Conservation (phyloP, 2,329 filamentous ascomycete species). For the Xylariaceae sp. region DNA sequence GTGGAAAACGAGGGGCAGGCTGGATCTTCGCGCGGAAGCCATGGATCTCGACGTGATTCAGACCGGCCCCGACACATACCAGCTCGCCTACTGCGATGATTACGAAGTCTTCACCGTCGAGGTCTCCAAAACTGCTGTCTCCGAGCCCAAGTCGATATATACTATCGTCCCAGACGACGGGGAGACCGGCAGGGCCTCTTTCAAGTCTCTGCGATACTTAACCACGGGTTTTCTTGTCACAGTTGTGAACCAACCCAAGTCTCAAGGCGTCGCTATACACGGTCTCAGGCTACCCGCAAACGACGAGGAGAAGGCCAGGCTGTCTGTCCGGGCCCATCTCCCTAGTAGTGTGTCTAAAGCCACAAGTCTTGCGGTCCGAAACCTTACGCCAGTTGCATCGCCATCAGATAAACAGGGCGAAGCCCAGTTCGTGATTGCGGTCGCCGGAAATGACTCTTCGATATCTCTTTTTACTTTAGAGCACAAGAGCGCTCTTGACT, state of each 20-base stretch:
- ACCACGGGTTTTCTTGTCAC: conserved; percentile 63
- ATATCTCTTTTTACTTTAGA: conserved; percentile 81
- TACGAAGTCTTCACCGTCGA: conserved; percentile 73
- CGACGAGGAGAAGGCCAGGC: conserved; percentile 50
- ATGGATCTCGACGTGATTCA: conserved; percentile 75
- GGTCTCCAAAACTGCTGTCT: conserved; percentile 48
- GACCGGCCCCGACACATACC: conserved; percentile 65
- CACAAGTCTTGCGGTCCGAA: conserved; percentile 77
- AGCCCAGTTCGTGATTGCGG: conserved; percentile 79
- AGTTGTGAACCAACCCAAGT: conserved; percentile 63
- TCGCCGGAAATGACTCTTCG: conserved; percentile 80
- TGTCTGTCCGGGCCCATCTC: conserved; percentile 62
- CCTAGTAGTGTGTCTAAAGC: conserved; percentile 74
- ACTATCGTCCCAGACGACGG: conserved; percentile 57
- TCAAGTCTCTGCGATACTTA: conserved; percentile 65
- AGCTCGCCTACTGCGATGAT: conserved; percentile 80
- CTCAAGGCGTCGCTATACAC: conserved; percentile 62
- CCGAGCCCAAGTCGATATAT: conserved; percentile 60
- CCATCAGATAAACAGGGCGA: conserved; percentile 60
- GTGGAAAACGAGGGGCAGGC: conserved; percentile 54
- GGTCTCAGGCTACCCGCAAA: conserved; percentile 59
- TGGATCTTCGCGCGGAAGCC: conserved; percentile 62
- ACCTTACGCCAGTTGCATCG: conserved; percentile 63
- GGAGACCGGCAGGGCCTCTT: conserved; percentile 52
- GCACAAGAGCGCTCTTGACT: conserved; percentile 56